Conservation (phyloP, 768 basidiomycete species). For the Melanogaster broomeanus region DNA sequence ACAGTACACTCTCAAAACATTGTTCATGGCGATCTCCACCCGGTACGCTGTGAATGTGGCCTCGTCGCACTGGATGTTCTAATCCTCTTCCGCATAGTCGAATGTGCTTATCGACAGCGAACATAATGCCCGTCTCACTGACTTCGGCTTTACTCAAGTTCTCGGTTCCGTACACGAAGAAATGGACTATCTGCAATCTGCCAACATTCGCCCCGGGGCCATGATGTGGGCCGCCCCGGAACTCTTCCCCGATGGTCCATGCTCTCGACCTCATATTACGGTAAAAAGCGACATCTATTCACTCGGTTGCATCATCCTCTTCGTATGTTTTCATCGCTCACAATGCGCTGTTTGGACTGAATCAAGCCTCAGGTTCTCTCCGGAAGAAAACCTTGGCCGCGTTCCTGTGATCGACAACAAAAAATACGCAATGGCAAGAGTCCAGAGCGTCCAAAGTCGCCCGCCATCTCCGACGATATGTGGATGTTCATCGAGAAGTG, state of each 20-base stretch:
- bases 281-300: constrained; percentile 4
- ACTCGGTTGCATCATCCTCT: constrained; percentile 4
- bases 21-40: constrained; percentile 10
- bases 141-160: constrained; percentile 5
- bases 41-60: not conserved
- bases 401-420: not conserved
- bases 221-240: constrained; percentile 2
- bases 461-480: not conserved
- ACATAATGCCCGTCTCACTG: not conserved
- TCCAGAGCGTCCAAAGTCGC: not conserved
- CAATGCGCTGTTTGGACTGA: too few relatives aligned
- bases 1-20: not conserved
- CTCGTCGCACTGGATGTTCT: not conserved
- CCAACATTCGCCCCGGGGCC: not conserved
- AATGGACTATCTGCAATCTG: not conserved
- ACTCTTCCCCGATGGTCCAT: not conserved
- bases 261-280: not conserved
- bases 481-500: not conserved
- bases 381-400: not conserved
- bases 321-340: not conserved
- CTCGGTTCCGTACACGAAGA: not conserved
- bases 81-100: not conserved
- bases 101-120: constrained; percentile 6
- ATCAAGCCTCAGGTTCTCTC: constrained; percentile 2
- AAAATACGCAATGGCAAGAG: not conserved